Base-by-base conservation (phyloP, 495 filamentous ascomycete genomes). In the Daldinia loculata region DNA sequence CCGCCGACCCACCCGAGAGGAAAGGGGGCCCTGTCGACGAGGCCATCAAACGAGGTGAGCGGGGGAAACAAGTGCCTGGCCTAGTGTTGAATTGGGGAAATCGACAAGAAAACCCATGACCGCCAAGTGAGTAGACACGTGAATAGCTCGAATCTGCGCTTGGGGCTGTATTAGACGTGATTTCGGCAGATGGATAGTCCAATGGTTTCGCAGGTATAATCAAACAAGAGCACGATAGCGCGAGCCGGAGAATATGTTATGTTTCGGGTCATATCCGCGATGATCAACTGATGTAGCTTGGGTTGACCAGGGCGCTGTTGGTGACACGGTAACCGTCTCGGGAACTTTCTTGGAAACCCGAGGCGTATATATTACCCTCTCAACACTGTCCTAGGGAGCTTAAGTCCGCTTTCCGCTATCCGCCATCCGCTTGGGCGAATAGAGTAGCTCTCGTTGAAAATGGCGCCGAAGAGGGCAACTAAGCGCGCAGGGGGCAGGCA, bases 101-200 rank as follows among this genome's bases (percentile, higher is more conserved):
- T 62, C 50, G 61, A 58, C 24, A 66, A 34, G 34, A 24, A 66
- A 61, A 61, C 56, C 70, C 70, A 66, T 69, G 66, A 41, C 51
- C 24, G 70, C 70, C 70, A 73, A 73, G 70, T 73, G 38, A 4
- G 70, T 62, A 55, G 61, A 59, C 70, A 73, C 64, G 70, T 69
- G 70, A 69, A 73, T 73, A 73, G 70, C 43, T 66, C 51, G 32
- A 69, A 19, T 29, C 30, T 41, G 58, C 50, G 43, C 45, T 62
- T 69, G 9, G 70, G 61, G 57, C 66, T 39, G 61, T 69, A 66
- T 63, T 66, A 61, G 66, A 69, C 24, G 61, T 68, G 65, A 64
- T 73, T 66, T 73, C 70, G 70, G 70, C 70, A 73, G 70, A 73
- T 73, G 70, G 38, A 66, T 53, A 73, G 70, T 50, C 70, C 70